These are phyloP conservation scores for Lasiosphaeriaceae sp. DNA, from an alignment of 495 filamentous ascomycete species.

Conservation along the genomic window DNA sequence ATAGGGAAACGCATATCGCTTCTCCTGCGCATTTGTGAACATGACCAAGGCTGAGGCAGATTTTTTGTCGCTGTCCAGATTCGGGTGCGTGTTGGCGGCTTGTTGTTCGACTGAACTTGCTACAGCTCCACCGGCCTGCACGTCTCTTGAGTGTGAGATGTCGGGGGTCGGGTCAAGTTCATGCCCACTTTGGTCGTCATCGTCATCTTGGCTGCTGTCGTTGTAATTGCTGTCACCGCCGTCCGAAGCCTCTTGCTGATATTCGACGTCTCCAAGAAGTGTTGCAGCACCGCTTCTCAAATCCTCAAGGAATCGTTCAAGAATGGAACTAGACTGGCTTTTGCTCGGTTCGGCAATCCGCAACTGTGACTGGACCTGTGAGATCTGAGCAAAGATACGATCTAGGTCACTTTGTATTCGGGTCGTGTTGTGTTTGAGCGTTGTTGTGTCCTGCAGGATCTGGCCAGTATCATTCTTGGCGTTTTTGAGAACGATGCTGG, in stretches of 20 bases:
- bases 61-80: too few relatives aligned
- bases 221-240: background rate
- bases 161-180: too few relatives aligned
- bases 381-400: background rate
- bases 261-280: background rate
- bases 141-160: too few relatives aligned
- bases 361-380: background rate
- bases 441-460: background rate
- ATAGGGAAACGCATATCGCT: background rate
- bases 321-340: background rate
- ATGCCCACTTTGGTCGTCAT: conserved; percentile 12
- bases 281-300: background rate
- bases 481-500: background rate
- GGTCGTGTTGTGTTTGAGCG: background rate
- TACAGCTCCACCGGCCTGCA: too few relatives aligned
- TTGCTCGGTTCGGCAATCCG: background rate
- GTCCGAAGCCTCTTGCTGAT: background rate
- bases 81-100: too few relatives aligned
- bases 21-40: background rate
- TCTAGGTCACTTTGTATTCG: background rate
- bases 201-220: conserved; percentile 11
- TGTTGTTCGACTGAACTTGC: too few relatives aligned
- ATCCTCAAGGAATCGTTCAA: background rate
- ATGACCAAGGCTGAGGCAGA: background rate
- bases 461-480: conserved; percentile 1